Base-by-base conservation (phyloP, 176 grass and related monocot genomes). In the Triticum dicoccoides region DNA sequence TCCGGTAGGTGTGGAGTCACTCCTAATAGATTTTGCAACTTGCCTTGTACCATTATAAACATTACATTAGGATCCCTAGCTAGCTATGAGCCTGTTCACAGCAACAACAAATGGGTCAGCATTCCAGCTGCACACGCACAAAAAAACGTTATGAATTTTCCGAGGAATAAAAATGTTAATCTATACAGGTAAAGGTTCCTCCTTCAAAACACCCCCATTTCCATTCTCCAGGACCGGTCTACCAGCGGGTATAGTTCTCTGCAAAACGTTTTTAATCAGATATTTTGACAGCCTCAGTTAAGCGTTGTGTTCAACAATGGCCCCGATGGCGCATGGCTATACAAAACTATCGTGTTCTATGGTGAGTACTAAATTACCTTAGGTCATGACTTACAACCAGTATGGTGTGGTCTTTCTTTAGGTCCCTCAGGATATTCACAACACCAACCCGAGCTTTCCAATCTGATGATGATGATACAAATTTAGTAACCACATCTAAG, bases 361-460 rank as follows among this genome's bases (percentile, higher is more conserved):
- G 34, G 21, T 33, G 13, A 78, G 15, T 77, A 63, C 8, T 79
- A 68, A 85, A 59, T 88, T 94, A 96, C 96, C 86, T 96, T 83
- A 98, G 82, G 83, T 98, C 96, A 84, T 98, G 91, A 75, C 93
- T 98, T 65, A 98, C 91, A 45, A 94, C 92, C 45, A 98, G 72
- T 92, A 98, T 88, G 0, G 87, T 96, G 69, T 85, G 78, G 51
- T 96, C 70, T 56, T 91, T 94, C 86, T 96, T 95, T 44, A 98
- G 75, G 51, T 89, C 89, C 51, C 86, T 98, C 0, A 94, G 84
- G 76, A 98, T 78, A 89, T 94, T 95, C 73, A 95, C 96, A 90
- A 95, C 91, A 89, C 95, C 93, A 63, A 86, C 86, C 35, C 96
- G 87, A 51, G 96, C 93, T 87, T 91, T 98, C 96, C 96, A 98